Percentiles rank a stretch among this genome's conserved stretches.
These are phyloP conservation scores for Diaporthe sp. DNA, from an alignment of 2,329 filamentous ascomycete genomes.

Conservation along the genomic window DNA sequence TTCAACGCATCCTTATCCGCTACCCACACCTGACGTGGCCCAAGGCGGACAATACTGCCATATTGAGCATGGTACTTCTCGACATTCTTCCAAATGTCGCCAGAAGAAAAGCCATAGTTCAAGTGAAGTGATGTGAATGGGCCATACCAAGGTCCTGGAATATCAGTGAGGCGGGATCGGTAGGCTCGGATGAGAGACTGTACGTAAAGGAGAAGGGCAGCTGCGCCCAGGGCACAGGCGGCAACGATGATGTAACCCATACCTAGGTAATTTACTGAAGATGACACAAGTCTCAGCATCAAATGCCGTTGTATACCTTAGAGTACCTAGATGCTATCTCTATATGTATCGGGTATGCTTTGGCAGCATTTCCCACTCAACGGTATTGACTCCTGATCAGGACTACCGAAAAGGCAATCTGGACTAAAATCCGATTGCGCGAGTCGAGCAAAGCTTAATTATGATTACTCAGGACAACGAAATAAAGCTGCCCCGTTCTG, in stretches of 20 bases:
- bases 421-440: not conserved
- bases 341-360: too few relatives aligned
- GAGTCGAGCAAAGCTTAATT: not conserved
- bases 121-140: not conserved
- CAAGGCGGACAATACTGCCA: conserved; percentile 50
- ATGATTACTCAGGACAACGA: not conserved
- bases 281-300: too few relatives aligned
- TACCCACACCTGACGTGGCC: conserved; percentile 50
- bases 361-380: too few relatives aligned
- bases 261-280: not conserved
- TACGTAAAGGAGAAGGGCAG: not conserved
- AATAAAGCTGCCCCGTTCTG: not conserved
- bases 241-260: not conserved
- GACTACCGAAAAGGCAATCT: too few relatives aligned
- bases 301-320: too few relatives aligned
- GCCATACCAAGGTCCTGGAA: not conserved
- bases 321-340: too few relatives aligned
- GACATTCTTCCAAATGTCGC: not conserved
- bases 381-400: too few relatives aligned
- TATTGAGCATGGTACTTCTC: conserved; percentile 42
- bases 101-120: not conserved
- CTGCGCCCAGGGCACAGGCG: not conserved
- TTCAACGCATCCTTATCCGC: conserved; percentile 34
- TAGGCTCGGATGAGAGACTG: not conserved
- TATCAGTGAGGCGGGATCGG: not conserved